phyloP scores from a whole-genome alignment of 345 rosid species.

The rapeseed (Brassica napus) region DNA sequence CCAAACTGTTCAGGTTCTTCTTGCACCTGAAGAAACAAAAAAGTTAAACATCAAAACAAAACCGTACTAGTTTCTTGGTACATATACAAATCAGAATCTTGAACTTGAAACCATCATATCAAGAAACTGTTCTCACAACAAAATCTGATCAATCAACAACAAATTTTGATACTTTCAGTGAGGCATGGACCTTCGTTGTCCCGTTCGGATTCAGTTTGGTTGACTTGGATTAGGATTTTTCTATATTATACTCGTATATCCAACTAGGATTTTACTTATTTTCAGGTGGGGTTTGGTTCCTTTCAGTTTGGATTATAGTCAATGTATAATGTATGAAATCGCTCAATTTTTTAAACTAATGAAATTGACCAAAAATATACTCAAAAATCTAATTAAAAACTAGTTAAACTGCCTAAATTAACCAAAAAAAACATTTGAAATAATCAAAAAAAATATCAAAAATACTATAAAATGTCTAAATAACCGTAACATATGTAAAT shows the following conservation, averaged over 20 bases:
- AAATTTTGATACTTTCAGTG: too few relatives aligned
- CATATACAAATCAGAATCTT: not conserved
- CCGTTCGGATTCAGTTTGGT: too few relatives aligned
- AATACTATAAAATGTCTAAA: not conserved
- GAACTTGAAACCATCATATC: not conserved
- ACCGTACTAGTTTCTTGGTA: not conserved
- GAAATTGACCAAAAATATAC: not conserved
- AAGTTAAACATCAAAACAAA: not conserved
- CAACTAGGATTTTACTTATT: not conserved
- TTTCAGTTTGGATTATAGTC: too few relatives aligned
- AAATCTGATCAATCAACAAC: not conserved
- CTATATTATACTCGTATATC: not conserved
- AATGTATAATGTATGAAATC: too few relatives aligned
- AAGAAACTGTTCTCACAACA: not conserved
- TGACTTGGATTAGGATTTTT: not conserved
- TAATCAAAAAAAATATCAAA: not conserved
- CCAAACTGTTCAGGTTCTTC: constrained; percentile 77
- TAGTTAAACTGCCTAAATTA: not conserved
- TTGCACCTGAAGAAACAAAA: constrained; percentile 59
- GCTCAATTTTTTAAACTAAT: not conserved
- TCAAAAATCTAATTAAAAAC: not conserved
- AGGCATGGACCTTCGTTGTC: not conserved
- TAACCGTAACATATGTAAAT: not conserved
- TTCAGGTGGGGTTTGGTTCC: not conserved
- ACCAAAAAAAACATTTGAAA: not conserved